phyloP scores from a whole-genome alignment of 768 basidiomycete genomes.

The Lanmaoa pseudosensibilis region DNA sequence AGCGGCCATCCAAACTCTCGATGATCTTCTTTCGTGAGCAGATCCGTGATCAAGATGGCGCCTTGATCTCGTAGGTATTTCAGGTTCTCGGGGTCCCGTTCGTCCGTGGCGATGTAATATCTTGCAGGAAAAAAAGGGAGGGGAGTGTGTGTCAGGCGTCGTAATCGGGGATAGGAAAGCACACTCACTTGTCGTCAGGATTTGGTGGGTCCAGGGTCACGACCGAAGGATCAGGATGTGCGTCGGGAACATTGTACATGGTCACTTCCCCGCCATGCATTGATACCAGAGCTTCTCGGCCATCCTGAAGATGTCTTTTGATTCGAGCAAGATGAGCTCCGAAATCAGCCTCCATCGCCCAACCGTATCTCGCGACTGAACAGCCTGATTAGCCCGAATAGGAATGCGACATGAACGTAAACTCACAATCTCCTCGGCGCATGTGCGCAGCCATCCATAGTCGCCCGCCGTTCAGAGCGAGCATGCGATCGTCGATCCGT shows the following conservation, averaged over 20 bases:
- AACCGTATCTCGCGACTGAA: slow-evolving; percentile 32
- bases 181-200: slow-evolving; percentile 22
- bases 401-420: background rate
- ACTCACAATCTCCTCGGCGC: slow-evolving; percentile 46
- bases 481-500: slow-evolving; percentile 35
- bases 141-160: too few relatives aligned
- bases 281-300: slow-evolving; percentile 16
- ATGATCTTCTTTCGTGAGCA: slow-evolving; percentile 43
- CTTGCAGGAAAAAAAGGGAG: slow-evolving; percentile 10
- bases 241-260: slow-evolving; percentile 25
- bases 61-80: slow-evolving; percentile 35
- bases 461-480: slow-evolving; percentile 27
- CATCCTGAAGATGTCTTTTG: slow-evolving; percentile 21
- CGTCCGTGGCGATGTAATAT: slow-evolving; percentile 43
- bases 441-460: slow-evolving; percentile 47
- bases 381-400: background rate
- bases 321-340: slow-evolving; percentile 36
- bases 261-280: slow-evolving; percentile 21
- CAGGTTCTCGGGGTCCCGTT: slow-evolving; percentile 37
- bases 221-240: slow-evolving; percentile 16
- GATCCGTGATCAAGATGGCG: slow-evolving; percentile 41
- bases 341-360: slow-evolving; percentile 37
- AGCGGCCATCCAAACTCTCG: slow-evolving; percentile 42
- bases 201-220: slow-evolving; percentile 27
- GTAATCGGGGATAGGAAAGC: background rate